These are phyloP conservation scores for Colletotrichum nymphaeae DNA, from an alignment of 2,329 filamentous ascomycete species.

Conservation along the genomic window DNA sequence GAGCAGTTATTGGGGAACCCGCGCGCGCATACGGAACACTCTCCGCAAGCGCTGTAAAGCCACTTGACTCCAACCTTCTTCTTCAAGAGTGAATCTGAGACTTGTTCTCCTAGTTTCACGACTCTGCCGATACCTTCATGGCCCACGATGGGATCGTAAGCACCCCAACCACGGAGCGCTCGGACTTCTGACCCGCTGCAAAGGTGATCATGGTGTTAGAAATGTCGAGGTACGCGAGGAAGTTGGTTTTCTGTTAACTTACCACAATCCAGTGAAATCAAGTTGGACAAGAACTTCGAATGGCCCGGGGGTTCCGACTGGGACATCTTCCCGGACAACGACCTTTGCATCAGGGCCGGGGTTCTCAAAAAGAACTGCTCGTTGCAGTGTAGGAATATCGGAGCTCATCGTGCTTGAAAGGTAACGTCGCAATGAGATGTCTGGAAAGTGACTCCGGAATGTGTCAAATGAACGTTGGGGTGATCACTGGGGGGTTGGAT, in stretches of 20 bases:
- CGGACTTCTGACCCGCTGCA: constrained; percentile 45
- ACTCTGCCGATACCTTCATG: constrained; percentile 47
- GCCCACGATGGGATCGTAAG: constrained; percentile 42
- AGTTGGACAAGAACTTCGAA: constrained; percentile 21
- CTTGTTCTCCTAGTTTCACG: constrained; percentile 42
- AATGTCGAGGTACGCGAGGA: too few relatives aligned
- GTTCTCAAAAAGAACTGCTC: constrained; percentile 21
- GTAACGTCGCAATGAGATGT: not conserved
- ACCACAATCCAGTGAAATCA: constrained; percentile 17
- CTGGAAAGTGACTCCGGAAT: not conserved
- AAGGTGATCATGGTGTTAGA: not conserved
- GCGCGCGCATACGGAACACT: constrained; percentile 48
- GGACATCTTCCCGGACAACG: constrained; percentile 3
- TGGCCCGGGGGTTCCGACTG: constrained; percentile 18
- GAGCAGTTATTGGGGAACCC: constrained; percentile 53
- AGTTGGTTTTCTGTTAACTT: not conserved
- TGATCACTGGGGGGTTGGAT: not conserved
- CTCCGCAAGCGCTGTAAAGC: constrained; percentile 54
- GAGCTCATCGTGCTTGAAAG: not conserved
- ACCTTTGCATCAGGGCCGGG: constrained; percentile 17
- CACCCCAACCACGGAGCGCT: constrained; percentile 43
- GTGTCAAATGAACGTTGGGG: not conserved
- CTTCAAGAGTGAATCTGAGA: constrained; percentile 41
- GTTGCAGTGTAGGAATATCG: constrained; percentile 1
- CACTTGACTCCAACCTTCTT: constrained; percentile 56